phyloP scores from a whole-genome alignment of 108 stramenopile species.

The Cylindrotheca fusiformis region DNA sequence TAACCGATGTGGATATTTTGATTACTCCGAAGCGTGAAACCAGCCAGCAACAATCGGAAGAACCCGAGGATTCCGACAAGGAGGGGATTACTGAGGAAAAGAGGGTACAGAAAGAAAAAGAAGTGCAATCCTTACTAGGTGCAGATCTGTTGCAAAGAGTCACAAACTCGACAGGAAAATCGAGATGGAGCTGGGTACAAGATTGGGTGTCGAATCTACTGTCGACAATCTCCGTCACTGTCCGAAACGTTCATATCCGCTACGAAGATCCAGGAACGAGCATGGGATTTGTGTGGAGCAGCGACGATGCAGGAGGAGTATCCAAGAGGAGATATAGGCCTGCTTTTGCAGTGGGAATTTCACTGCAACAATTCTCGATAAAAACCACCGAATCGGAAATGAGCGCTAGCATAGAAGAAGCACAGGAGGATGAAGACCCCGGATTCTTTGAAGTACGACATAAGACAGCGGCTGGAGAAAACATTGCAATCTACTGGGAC shows the following conservation, averaged over 20 bases:
- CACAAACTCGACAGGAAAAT: slow-evolving; percentile 26
- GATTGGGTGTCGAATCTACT: slow-evolving; percentile 39
- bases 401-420: neutral
- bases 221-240: slow-evolving; percentile 54
- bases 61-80: slow-evolving; percentile 3
- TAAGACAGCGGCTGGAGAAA: slow-evolving; percentile 47
- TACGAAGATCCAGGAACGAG: slow-evolving; percentile 75
- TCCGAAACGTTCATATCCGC: slow-evolving; percentile 69
- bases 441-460: slow-evolving; percentile 11
- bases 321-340: slow-evolving; percentile 33
- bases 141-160: slow-evolving; percentile 30
- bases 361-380: slow-evolving; percentile 53
- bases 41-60: slow-evolving; percentile 1
- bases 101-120: slow-evolving; percentile 25
- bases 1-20: slow-evolving; percentile 69
- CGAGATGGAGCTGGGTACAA: slow-evolving; percentile 34
- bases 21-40: slow-evolving; percentile 43
- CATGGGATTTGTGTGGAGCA: slow-evolving; percentile 54
- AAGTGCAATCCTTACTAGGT: slow-evolving; percentile 31
- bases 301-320: neutral
- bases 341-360: slow-evolving; percentile 64
- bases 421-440: neutral
- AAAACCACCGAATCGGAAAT: slow-evolving; percentile 21
- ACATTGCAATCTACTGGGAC: slow-evolving; percentile 74
- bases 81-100: slow-evolving; percentile 4